phyloP scores from a whole-genome alignment of 169 alveolate species.

The Plasmodium falciparum region DNA sequence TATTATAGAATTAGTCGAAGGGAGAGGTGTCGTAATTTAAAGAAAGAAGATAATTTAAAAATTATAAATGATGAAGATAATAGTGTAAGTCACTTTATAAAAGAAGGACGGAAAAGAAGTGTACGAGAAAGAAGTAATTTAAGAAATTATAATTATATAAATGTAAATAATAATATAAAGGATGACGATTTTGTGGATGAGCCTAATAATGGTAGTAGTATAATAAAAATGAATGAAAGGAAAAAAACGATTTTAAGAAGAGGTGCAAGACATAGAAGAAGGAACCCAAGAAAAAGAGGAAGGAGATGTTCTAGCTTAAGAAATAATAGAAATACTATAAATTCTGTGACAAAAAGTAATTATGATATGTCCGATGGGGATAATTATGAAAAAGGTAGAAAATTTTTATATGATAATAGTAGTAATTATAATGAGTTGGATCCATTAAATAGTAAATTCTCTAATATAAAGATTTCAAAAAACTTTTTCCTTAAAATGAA shows the following conservation, averaged over 20 bases:
- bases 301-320: neutral
- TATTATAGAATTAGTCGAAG: too few species aligned
- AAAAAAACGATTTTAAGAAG: conserved; percentile 2
- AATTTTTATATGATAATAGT: neutral
- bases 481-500: conserved; percentile 60
- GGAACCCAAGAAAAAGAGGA: neutral
- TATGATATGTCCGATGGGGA: neutral
- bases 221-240: conserved; percentile 6
- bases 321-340: neutral
- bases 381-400: neutral
- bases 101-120: neutral
- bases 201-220: neutral
- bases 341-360: neutral
- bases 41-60: too few species aligned
- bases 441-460: conserved; percentile 17
- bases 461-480: conserved; percentile 51
- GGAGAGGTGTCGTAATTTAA: too few species aligned
- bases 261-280: conserved; percentile 5
- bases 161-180: neutral
- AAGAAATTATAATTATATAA: neutral
- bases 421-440: conserved; percentile 5
- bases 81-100: neutral
- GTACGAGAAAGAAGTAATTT: neutral
- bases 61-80: neutral
- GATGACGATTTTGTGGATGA: neutral